phyloP scores from a whole-genome alignment of 164 flowering plant genomes.

The grape (Vitis vinifera) region DNA sequence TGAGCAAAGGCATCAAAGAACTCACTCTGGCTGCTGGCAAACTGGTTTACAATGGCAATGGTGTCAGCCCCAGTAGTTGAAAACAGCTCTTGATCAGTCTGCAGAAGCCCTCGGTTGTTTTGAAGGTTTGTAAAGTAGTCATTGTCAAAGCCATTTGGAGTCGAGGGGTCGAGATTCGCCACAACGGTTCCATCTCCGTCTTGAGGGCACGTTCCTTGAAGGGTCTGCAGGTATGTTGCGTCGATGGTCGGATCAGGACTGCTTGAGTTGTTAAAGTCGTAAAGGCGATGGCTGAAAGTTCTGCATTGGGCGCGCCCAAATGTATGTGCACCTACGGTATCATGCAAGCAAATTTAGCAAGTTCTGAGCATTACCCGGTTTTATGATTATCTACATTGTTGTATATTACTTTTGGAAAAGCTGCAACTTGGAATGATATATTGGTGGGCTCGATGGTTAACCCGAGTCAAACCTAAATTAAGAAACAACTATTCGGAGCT shows the following conservation, averaged over 20 bases:
- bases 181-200: conserved; percentile 11
- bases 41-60: conserved; percentile 26
- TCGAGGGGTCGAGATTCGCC: conserved; percentile 35
- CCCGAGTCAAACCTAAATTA: no score
- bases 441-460: no score
- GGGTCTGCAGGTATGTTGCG: conserved; percentile 27
- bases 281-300: conserved; percentile 24
- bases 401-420: no score
- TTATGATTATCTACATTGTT: no score
- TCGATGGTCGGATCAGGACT: conserved; percentile 40
- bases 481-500: no score
- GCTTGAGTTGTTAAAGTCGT: conserved; percentile 29
- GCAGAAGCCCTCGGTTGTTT: conserved; percentile 37
- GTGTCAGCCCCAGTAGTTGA: conserved; percentile 33
- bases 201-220: conserved; percentile 38
- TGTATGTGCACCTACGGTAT: conserved; percentile 41
- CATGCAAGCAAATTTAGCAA: not conserved
- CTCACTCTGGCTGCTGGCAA: conserved; percentile 20
- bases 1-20: conserved; percentile 38
- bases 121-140: conserved; percentile 46
- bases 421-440: no score
- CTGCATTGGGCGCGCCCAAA: conserved; percentile 41
- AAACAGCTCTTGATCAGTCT: conserved; percentile 41
- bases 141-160: conserved; percentile 39
- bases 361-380: not conserved